Percentiles rank a stretch among this genome's conserved stretches.
Conservation (phyloP, 306 rosid species). For the Lagenaria siceraria region DNA sequence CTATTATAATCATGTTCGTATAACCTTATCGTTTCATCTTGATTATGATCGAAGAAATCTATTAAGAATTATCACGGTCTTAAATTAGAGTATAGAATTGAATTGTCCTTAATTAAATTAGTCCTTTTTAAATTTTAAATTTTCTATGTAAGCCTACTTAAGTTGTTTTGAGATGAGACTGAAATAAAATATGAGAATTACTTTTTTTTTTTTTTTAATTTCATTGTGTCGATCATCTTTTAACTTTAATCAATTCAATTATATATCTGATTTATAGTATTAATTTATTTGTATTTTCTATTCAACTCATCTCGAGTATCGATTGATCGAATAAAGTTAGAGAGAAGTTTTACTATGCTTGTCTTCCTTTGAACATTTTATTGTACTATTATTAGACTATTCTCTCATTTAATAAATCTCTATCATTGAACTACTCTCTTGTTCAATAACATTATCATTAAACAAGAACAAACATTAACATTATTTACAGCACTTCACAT, state of each 20-base stretch:
- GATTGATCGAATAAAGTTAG: not conserved
- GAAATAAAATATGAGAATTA: too few species aligned
- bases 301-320: not conserved
- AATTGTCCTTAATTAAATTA: too few species aligned
- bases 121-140: too few species aligned
- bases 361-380: not conserved
- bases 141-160: too few species aligned
- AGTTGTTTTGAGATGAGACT: too few species aligned
- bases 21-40: not conserved
- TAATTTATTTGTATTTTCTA: not conserved
- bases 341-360: not conserved
- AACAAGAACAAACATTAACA: not conserved
- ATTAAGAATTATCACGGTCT: not conserved
- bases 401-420: not conserved
- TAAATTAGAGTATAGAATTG: not conserved
- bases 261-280: not conserved
- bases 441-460: not conserved
- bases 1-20: not conserved
- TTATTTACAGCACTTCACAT: not conserved
- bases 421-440: not conserved
- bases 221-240: not conserved
- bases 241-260: not conserved
- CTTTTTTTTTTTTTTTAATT: too few species aligned
- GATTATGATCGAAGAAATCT: not conserved
- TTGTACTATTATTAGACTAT: not conserved